Percentiles rank a stretch among this genome's conserved stretches.
Conservation (phyloP, 2,329 filamentous ascomycete genomes). For the Cercospora zeae-maydis region DNA sequence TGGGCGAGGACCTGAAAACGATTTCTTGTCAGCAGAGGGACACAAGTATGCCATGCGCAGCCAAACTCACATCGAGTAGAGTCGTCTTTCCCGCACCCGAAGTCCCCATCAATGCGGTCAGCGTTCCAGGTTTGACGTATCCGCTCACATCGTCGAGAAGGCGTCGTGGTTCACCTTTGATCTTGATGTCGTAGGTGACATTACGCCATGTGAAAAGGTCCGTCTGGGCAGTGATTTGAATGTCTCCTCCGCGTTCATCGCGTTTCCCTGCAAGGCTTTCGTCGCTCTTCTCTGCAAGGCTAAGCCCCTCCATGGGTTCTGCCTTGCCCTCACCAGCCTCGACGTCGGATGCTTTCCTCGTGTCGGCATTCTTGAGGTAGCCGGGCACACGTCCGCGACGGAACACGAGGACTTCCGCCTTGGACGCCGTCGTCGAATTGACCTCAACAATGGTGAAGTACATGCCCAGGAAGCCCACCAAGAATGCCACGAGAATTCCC, state of each 20-base stretch:
- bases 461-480: constrained; percentile 59
- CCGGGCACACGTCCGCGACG: constrained; percentile 42
- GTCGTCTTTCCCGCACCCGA: constrained; percentile 58
- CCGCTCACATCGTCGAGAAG: constrained; percentile 54
- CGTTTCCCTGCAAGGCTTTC: constrained; percentile 30
- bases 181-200: constrained; percentile 50
- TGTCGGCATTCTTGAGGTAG: constrained; percentile 42
- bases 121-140: constrained; percentile 51
- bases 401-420: constrained; percentile 68
- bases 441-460: constrained; percentile 64
- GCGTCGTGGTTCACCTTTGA: constrained; percentile 50
- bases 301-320: constrained; percentile 29
- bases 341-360: constrained; percentile 38
- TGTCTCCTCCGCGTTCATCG: neutral
- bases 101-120: constrained; percentile 26
- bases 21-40: neutral
- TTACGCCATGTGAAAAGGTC: neutral
- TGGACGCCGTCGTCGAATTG: constrained; percentile 60
- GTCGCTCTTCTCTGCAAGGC: constrained; percentile 27
- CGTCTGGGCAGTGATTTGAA: neutral
- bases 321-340: constrained; percentile 37
- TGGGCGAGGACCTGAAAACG: constrained; percentile 47
- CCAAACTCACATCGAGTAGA: constrained; percentile 47
- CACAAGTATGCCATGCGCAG: neutral
- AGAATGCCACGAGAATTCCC: constrained; percentile 63